Evolutionary conservation across 257 asterid species (phyloP).

Genomic region (Solanum bukasovii): DNA sequence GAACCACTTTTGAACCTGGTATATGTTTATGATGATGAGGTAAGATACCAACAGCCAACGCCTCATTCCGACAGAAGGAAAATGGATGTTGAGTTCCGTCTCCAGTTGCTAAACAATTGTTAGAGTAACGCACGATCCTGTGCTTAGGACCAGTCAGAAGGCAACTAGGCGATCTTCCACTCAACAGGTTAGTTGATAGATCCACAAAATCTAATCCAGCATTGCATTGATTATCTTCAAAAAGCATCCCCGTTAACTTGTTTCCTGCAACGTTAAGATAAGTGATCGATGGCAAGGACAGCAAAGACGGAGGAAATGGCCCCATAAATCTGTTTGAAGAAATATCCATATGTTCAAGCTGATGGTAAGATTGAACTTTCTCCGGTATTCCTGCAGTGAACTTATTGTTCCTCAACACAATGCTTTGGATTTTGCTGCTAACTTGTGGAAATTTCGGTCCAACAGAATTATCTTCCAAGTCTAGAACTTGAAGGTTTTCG

Average conservation of each 20-base stretch:
- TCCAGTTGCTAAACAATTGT: constrained; percentile 46
- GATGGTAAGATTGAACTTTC: constrained; percentile 40
- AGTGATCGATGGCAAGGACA: constrained; percentile 59
- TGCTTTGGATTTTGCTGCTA: constrained; percentile 33
- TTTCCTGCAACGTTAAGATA: constrained; percentile 51
- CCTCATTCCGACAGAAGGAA: constrained; percentile 59
- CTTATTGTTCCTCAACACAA: constrained; percentile 52
- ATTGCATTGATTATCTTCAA: constrained; percentile 40
- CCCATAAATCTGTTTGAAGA: constrained; percentile 72
- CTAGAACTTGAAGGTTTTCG: constrained; percentile 60
- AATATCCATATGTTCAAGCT: constrained; percentile 47
- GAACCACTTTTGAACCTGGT: constrained; percentile 18
- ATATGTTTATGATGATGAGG: constrained; percentile 40
- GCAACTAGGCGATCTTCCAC: constrained; percentile 66
- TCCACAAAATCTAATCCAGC: constrained; percentile 48
- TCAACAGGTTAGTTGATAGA: constrained; percentile 56
- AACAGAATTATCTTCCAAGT: constrained; percentile 48
- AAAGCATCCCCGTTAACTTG: constrained; percentile 64
- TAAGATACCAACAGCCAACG: constrained; percentile 72
- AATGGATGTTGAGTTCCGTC: constrained; percentile 44
- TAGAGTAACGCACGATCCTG: constrained; percentile 25
- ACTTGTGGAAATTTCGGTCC: constrained; percentile 67
- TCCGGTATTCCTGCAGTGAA: constrained; percentile 57
- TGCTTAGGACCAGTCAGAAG: constrained; percentile 24
- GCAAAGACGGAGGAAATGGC: constrained; percentile 53